Evolutionary conservation across 148 eudicot species (phyloP).

Genomic region (Agrostemma githago): DNA sequence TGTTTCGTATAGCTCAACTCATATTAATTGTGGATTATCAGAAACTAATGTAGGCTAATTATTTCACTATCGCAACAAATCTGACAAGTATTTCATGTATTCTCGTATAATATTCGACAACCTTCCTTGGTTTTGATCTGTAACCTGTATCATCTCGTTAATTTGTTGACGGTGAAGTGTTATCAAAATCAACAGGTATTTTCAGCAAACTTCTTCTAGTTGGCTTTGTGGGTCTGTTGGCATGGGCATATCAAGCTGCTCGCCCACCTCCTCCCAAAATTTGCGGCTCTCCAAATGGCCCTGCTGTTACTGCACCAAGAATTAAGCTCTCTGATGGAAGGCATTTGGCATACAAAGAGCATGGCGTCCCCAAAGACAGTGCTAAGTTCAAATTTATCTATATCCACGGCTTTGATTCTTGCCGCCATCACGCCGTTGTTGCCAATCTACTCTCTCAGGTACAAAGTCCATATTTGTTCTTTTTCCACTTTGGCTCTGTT

Average conservation of each 20-base stretch:
- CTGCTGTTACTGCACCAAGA: slow-evolving; percentile 74
- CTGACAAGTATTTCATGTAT: background rate
- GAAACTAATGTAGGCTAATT: background rate
- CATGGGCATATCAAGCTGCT: slow-evolving; percentile 72
- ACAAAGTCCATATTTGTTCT: background rate
- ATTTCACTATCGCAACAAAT: background rate
- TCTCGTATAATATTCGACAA: background rate
- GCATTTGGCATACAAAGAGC: slow-evolving; percentile 76
- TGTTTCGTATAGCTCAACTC: background rate
- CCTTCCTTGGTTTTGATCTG: background rate
- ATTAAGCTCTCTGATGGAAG: slow-evolving; percentile 79
- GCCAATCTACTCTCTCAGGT: slow-evolving; percentile 52
- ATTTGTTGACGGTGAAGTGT: background rate
- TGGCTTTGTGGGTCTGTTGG: slow-evolving; percentile 54
- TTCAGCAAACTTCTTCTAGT: slow-evolving; percentile 53
- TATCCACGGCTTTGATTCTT: slow-evolving; percentile 64
- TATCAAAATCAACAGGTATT: slow-evolving; percentile 39
- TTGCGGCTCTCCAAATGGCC: slow-evolving; percentile 76
- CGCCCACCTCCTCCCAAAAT: slow-evolving; percentile 70
- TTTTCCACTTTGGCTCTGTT: background rate
- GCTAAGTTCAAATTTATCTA: slow-evolving; percentile 67
- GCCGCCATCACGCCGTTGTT: slow-evolving; percentile 54
- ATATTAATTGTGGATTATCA: background rate
- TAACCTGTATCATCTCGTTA: background rate
- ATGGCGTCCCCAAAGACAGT: slow-evolving; percentile 62